Base-by-base conservation (phyloP, 306 rosid species). In the Comarum palustre region DNA sequence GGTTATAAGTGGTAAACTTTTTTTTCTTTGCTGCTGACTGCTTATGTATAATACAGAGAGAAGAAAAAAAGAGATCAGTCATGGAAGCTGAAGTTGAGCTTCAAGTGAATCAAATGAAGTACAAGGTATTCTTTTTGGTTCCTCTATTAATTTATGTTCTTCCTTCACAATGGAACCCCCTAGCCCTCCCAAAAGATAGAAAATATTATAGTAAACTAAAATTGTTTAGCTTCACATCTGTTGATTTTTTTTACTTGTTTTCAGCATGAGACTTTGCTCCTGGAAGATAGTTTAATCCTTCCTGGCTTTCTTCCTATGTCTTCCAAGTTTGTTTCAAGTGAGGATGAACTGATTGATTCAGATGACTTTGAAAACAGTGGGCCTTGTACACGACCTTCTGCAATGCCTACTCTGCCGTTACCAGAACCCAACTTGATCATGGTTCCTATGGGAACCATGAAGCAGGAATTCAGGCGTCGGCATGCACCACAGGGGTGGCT, bases 61-160 rank as follows among this genome's bases (percentile, higher is more conserved):
- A 94, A 74, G 97, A 91, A 88, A 91, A 82, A 75, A 94, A 91
- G 78, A 85, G 96, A 80, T 95, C 90, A 55, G 86, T 88, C 74
- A 91, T 91, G 92, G 98, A 94, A 71, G 82, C 87, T 75, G 97
- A 94, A 89, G 98, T 94, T 80, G 78, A 85, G 63, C 85, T 94
- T 69, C 98, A 94, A 80, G 84, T 93, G 88, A 78, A 91, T 83
- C 98, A 94, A 84, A 86, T 94, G 94, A 86, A 86, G 90, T 94
- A 86, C 71, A 94, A 91, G 96, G 98, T 93, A 81, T 66, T 39
- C 22, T 51, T 36, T 61, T 67, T 25, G 58, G 11, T 45, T 72
- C 32, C 66, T 22, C 9, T 0, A 2, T 10, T 39, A 6, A 27
- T 4, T 66, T 47, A 20, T 38, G 7, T 52, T 51, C 22, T 42